Conservation (phyloP, 2,329 filamentous ascomycete species). For the Penicillium sp. region DNA sequence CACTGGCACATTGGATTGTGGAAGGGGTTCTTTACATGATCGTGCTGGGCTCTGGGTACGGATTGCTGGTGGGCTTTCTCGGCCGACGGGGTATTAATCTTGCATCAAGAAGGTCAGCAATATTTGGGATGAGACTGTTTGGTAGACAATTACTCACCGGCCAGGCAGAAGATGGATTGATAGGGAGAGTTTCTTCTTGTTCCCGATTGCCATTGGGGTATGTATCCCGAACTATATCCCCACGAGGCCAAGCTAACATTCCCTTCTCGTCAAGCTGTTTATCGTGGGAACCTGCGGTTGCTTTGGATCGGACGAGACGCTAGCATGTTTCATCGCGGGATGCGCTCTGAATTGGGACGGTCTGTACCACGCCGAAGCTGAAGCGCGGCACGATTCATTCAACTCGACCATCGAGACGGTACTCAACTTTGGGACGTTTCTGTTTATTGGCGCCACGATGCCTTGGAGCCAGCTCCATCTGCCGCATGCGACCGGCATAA, state of each 20-base stretch:
- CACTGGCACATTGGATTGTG: constrained; percentile 57
- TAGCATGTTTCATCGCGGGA: constrained; percentile 61
- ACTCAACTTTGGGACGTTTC: constrained; percentile 60
- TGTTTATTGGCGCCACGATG: constrained; percentile 57
- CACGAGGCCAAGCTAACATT: too few species aligned
- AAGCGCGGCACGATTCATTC: constrained; percentile 59
- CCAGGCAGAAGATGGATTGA: constrained; percentile 56
- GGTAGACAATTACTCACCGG: neutral
- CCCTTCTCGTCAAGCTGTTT: constrained; percentile 57
- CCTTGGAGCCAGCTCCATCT: constrained; percentile 57
- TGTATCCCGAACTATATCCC: constrained; percentile 15
- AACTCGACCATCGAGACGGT: constrained; percentile 58
- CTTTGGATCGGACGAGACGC: constrained; percentile 58
- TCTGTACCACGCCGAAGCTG: constrained; percentile 55
- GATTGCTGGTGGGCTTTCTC: constrained; percentile 50
- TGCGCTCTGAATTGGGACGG: constrained; percentile 62
- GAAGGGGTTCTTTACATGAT: constrained; percentile 62
- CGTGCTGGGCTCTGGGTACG: constrained; percentile 53
- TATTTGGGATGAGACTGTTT: too few species aligned
- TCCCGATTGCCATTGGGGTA: constrained; percentile 52
- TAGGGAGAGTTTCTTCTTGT: constrained; percentile 53
- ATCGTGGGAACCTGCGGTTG: constrained; percentile 57
- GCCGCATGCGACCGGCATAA: constrained; percentile 54
- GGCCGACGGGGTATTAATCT: constrained; percentile 49
- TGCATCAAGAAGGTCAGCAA: constrained; percentile 33